Evolutionary conservation across 116 monocot genomes (phyloP).

Genomic region (Dioscorea cayenensis): DNA sequence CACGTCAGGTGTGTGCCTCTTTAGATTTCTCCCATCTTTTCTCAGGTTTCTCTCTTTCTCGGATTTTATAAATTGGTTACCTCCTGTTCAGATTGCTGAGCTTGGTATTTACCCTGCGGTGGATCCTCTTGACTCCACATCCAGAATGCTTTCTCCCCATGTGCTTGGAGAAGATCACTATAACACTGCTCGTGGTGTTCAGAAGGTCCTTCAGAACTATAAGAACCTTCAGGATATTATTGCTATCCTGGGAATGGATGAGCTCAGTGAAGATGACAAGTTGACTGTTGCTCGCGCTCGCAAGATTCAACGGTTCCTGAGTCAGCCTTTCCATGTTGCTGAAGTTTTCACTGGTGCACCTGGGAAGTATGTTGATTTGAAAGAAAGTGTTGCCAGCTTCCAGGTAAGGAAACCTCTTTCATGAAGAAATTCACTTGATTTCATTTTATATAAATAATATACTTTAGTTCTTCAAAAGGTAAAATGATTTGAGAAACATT

Average conservation of each 20-base stretch:
- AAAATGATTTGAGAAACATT: no score
- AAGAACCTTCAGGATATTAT: slow-evolving; percentile 91
- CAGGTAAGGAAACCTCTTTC: slow-evolving; percentile 36
- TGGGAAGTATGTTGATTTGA: slow-evolving; percentile 81
- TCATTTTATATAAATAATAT: background rate
- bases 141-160: slow-evolving; percentile 84
- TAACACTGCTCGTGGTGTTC: slow-evolving; percentile 81
- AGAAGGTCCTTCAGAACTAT: slow-evolving; percentile 88
- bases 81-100: slow-evolving; percentile 52
- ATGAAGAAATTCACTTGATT: background rate
- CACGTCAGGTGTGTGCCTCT: slow-evolving; percentile 57
- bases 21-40: background rate
- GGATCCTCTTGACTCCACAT: slow-evolving; percentile 85
- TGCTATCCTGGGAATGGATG: slow-evolving; percentile 87
- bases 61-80: background rate
- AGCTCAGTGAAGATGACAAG: slow-evolving; percentile 87
- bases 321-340: slow-evolving; percentile 88
- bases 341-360: slow-evolving; percentile 88
- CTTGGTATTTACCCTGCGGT: slow-evolving; percentile 88
- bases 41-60: background rate
- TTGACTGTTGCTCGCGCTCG: slow-evolving; percentile 81
- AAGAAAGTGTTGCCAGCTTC: slow-evolving; percentile 73
- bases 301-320: slow-evolving; percentile 72
- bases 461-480: no score
- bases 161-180: slow-evolving; percentile 76